A percentile compares a stretch with the other conserved stretches of the same genome.
Evolutionary conservation across 2,329 filamentous ascomycete species (phyloP).

Genomic region (Colletotrichum tofieldiae): DNA sequence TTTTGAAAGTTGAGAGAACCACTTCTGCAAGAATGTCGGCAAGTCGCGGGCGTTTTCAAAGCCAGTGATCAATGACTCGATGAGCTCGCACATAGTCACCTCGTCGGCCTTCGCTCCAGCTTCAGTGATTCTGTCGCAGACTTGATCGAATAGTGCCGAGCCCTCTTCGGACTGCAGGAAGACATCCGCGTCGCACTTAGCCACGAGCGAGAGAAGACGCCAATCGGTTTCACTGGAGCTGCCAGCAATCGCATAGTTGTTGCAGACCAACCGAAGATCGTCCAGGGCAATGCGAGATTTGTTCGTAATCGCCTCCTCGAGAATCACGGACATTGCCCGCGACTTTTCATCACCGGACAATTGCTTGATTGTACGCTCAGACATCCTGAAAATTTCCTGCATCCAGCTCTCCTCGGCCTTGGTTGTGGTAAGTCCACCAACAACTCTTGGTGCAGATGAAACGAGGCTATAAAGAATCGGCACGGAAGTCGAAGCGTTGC

Average conservation of each 20-base stretch:
- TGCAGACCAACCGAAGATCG: conserved; percentile 61
- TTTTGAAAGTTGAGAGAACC: conserved; percentile 61
- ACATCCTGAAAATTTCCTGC: conserved; percentile 54
- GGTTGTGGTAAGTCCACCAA: conserved; percentile 55
- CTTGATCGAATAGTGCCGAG: conserved; percentile 55
- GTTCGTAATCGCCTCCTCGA: conserved; percentile 52
- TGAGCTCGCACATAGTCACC: conserved; percentile 52
- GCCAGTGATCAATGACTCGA: conserved; percentile 61
- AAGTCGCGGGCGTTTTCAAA: conserved; percentile 62
- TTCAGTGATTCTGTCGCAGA: conserved; percentile 55
- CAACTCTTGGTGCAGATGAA: conserved; percentile 48
- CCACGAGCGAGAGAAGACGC: conserved; percentile 58
- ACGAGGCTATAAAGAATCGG: conserved; percentile 64
- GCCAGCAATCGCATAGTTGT: conserved; percentile 56
- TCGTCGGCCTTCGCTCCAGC: conserved; percentile 41
- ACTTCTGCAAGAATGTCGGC: conserved; percentile 62
- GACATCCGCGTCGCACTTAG: conserved; percentile 64
- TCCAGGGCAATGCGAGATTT: conserved; percentile 54
- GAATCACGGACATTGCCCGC: conserved; percentile 49
- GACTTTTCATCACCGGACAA: conserved; percentile 44
- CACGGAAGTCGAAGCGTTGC: conserved; percentile 54
- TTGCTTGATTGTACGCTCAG: conserved; percentile 49
- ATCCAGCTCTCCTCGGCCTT: conserved; percentile 59
- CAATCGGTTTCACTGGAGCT: conserved; percentile 56
- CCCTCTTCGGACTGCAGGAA: conserved; percentile 59